These are phyloP conservation scores for Tolypocladium capitatum DNA, from an alignment of 2,329 filamentous ascomycete genomes.

Conservation along the genomic window DNA sequence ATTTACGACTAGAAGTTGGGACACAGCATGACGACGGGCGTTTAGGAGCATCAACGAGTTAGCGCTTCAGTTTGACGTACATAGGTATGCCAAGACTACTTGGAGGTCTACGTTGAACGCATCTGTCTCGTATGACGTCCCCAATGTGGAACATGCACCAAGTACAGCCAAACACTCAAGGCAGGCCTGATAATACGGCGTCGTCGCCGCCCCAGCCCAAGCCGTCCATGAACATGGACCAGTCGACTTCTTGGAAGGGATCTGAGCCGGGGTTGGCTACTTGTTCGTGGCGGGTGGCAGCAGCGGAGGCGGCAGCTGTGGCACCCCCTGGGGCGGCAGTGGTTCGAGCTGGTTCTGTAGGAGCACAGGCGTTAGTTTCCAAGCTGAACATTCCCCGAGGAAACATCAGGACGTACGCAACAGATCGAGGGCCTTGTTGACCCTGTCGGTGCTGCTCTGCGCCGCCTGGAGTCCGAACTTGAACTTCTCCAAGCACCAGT, in stretches of 20 bases:
- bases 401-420: slow-evolving; percentile 13
- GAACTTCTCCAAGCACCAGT: slow-evolving; percentile 36
- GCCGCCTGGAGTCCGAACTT: slow-evolving; percentile 26
- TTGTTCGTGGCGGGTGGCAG: slow-evolving; percentile 7
- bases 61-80: background rate
- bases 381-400: background rate
- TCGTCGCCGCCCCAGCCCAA: slow-evolving; percentile 29
- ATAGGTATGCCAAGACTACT: background rate
- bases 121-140: background rate
- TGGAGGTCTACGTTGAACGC: background rate
- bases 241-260: slow-evolving; percentile 32
- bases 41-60: background rate
- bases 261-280: slow-evolving; percentile 14
- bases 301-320: background rate
- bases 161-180: slow-evolving; percentile 3
- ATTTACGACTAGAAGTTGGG: slow-evolving; percentile 25
- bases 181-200: slow-evolving; percentile 15
- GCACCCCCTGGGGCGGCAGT: background rate
- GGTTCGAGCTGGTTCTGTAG: background rate
- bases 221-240: slow-evolving; percentile 36
- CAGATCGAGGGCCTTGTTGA: slow-evolving; percentile 16
- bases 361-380: background rate
- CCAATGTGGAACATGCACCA: background rate
- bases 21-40: background rate
- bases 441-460: slow-evolving; percentile 17